Conservation (phyloP, 495 filamentous ascomycete species). For the Lentithecium fluviatile region DNA sequence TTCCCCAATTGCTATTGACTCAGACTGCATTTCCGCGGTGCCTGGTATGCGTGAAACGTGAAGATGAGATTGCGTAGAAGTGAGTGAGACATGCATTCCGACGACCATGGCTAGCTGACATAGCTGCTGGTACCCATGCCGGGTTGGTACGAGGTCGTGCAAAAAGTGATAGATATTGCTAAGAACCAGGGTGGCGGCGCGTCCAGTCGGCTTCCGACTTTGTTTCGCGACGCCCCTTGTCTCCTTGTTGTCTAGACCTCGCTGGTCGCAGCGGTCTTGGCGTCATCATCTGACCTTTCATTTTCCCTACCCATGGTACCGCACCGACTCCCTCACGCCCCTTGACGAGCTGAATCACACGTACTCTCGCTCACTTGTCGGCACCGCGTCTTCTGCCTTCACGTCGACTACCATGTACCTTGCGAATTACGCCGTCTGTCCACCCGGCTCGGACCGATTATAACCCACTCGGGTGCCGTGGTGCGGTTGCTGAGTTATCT, state of each 20-base stretch:
- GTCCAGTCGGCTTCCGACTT: too few relatives aligned
- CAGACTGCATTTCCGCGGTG: too few relatives aligned
- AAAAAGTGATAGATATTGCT: too few relatives aligned
- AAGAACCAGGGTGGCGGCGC: too few relatives aligned
- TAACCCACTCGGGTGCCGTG: not conserved
- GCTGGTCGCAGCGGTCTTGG: not conserved
- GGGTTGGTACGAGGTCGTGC: too few relatives aligned
- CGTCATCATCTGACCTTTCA: conserved; percentile 4
- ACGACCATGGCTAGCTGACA: too few relatives aligned
- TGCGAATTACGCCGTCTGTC: not conserved
- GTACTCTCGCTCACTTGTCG: not conserved
- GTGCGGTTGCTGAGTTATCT: not conserved
- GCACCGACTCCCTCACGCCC: not conserved
- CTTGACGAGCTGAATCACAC: not conserved
- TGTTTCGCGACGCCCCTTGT: too few relatives aligned
- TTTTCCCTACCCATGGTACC: not conserved
- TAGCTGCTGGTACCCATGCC: too few relatives aligned
- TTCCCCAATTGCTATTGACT: too few relatives aligned
- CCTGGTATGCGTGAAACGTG: too few relatives aligned
- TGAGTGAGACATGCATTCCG: too few relatives aligned
- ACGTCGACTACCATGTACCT: conserved; percentile 4
- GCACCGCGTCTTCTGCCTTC: not conserved
- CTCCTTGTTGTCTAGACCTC: not conserved
- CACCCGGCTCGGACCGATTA: conserved; percentile 14
- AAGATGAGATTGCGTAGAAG: too few relatives aligned